Evolutionary conservation across 2,329 filamentous ascomycete genomes (phyloP).

Genomic region (Pseudocercospora macadamiae): DNA sequence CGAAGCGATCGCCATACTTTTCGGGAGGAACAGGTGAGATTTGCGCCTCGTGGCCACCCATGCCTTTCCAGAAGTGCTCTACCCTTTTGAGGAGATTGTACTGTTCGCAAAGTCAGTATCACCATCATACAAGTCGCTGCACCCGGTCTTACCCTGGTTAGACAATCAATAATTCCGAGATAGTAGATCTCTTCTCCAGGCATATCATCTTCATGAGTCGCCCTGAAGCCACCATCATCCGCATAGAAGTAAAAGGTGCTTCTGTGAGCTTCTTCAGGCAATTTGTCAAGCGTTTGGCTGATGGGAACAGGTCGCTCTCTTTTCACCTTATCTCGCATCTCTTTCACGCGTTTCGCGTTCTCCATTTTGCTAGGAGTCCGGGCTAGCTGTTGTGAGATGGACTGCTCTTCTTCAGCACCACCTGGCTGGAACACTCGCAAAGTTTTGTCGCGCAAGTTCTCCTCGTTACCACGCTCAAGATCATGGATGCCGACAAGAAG

Average conservation of each 20-base stretch:
- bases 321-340: conserved; percentile 89
- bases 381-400: conserved; percentile 58
- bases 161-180: conserved; percentile 94
- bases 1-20: conserved; percentile 89
- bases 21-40: conserved; percentile 92
- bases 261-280: conserved; percentile 81
- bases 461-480: conserved; percentile 85
- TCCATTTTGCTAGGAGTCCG: conserved; percentile 93
- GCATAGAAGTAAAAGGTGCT: conserved; percentile 81
- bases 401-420: conserved; percentile 55
- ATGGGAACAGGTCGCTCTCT: conserved; percentile 92
- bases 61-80: conserved; percentile 95
- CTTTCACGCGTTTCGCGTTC: conserved; percentile 84
- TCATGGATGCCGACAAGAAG: conserved; percentile 94
- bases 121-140: neutral
- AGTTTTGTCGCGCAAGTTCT: conserved; percentile 87
- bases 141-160: conserved; percentile 82
- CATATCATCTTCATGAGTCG: conserved; percentile 85
- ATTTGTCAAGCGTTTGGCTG: conserved; percentile 76
- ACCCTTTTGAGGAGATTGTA: conserved; percentile 93
- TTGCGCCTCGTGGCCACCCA: conserved; percentile 78
- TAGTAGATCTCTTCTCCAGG: conserved; percentile 95
- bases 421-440: conserved; percentile 92
- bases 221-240: conserved; percentile 89
- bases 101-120: conserved; percentile 48